Conservation (phyloP, 768 basidiomycete genomes). For the Serendipita vermifera region DNA sequence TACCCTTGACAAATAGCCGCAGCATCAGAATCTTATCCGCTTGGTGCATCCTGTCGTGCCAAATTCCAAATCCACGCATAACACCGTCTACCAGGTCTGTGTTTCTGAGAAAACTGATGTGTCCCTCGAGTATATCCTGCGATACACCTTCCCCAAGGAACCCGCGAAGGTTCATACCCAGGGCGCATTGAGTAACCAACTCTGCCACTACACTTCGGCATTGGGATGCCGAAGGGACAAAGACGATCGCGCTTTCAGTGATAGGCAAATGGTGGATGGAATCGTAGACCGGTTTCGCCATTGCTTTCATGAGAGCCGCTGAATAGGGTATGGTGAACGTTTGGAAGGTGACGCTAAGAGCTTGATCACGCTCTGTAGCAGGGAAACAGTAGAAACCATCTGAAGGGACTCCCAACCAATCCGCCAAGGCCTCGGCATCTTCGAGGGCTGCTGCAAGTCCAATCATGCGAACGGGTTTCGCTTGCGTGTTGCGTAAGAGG, state of each 20-base stretch:
- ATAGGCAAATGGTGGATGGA: constrained; percentile 41
- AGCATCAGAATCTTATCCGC: constrained; percentile 60
- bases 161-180: constrained; percentile 56
- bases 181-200: constrained; percentile 75
- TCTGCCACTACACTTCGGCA: constrained; percentile 64
- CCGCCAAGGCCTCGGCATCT: constrained; percentile 66
- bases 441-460: constrained; percentile 67
- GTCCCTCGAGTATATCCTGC: constrained; percentile 44
- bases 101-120: constrained; percentile 49
- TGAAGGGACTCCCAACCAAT: constrained; percentile 66
- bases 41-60: constrained; percentile 56
- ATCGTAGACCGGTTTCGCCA: constrained; percentile 79
- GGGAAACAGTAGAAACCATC: constrained; percentile 60
- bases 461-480: constrained; percentile 53
- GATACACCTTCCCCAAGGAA: constrained; percentile 45
- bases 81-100: constrained; percentile 52
- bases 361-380: constrained; percentile 70
- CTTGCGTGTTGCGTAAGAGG: constrained; percentile 50
- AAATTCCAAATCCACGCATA: constrained; percentile 78
- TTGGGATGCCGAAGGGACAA: constrained; percentile 76
- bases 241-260: constrained; percentile 53
- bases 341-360: constrained; percentile 51
- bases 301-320: constrained; percentile 72
- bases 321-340: constrained; percentile 82
- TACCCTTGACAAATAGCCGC: constrained; percentile 67